Evolutionary conservation across 2,329 filamentous ascomycete genomes (phyloP), one percentile per base, ranked within the genome.

Genomic region (Pseudocercospora fuligena): DNA sequence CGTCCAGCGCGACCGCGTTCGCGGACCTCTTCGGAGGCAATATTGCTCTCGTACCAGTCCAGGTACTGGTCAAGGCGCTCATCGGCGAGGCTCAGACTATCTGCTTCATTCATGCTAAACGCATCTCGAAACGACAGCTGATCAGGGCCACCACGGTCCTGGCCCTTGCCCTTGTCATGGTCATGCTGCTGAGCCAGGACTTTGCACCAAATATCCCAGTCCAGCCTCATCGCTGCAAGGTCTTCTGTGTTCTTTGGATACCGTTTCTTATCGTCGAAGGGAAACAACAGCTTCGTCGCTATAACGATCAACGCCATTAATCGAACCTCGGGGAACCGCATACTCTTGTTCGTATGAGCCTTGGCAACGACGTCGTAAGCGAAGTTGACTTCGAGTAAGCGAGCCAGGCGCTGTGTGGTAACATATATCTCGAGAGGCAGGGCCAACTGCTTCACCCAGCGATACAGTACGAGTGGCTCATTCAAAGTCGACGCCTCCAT

Each of bases 201-300:
- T 74, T 73, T 87, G 86, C 21, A 82, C 94, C 94, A 98, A 31
- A 78, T 79, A 0, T 78, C 69, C 94, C 94, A 98, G 75, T 94
- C 82, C 63, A 97, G 82, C 21, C 79, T 78, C n/a, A 89, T 79
- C 3, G 82, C 82, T 14, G 87, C 83, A 1, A 88, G 85, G 65
- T 92, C 89, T 9, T 81, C 80, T 14, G 80, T 70, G 19, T 82
- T 83, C 40, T 75, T 78, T 7, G 84, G 85, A 70, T 83, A 81
- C 49, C 89, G 82, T 61, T 82, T 77, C 12, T 84, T 73, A 23
- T 82, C 81, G 73, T 92, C 88, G 53, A 97, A 88, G 0, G 94
- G 92, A 73, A 92, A 93, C 21, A 91, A 83, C 2, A 97, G 78
- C 73, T 97, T 97, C 3, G 90, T 88, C 3, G 91, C 88, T 14